phyloP scores from a whole-genome alignment of 2,329 filamentous ascomycete genomes.

The Colletotrichum neosansevieriae region DNA sequence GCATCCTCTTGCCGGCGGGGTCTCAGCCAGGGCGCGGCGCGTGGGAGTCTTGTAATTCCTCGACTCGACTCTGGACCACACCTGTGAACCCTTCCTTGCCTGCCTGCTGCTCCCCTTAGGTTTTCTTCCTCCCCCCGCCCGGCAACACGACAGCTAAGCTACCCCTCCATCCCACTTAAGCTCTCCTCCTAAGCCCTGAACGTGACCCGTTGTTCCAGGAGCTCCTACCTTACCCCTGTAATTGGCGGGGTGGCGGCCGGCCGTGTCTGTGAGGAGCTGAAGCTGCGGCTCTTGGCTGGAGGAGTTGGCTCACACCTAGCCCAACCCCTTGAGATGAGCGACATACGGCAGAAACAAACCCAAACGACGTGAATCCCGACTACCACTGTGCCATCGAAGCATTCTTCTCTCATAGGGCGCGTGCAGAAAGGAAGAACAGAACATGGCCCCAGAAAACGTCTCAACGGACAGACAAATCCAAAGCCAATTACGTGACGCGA shows the following conservation, averaged over 20 bases:
- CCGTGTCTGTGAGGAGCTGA: not conserved
- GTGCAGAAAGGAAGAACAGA: no score
- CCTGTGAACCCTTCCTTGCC: no score
- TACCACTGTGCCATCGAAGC: not conserved
- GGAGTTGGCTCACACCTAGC: slow-evolving; percentile 1
- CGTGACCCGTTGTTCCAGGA: not conserved
- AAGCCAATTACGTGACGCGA: slow-evolving; percentile 19
- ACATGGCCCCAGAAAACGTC: no score
- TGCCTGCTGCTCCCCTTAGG: not conserved
- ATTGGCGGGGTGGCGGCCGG: slow-evolving; percentile 14
- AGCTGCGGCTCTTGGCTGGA: slow-evolving; percentile 26
- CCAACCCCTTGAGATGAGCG: slow-evolving; percentile 1
- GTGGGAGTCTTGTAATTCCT: no score
- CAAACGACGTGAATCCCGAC: slow-evolving; percentile 18
- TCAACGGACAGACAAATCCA: not conserved
- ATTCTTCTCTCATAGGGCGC: not conserved
- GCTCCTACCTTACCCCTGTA: slow-evolving; percentile 21
- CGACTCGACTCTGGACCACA: no score
- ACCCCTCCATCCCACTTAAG: slow-evolving; percentile 38
- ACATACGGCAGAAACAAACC: slow-evolving; percentile 26
- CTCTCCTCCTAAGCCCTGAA: not conserved
- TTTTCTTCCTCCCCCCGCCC: not conserved
- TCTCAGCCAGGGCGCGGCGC: no score
- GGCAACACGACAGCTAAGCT: slow-evolving; percentile 5
- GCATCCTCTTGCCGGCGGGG: slow-evolving; percentile 37